Conservation (phyloP, 2,329 filamentous ascomycete genomes). For the Phialemoniopsis sp. region DNA sequence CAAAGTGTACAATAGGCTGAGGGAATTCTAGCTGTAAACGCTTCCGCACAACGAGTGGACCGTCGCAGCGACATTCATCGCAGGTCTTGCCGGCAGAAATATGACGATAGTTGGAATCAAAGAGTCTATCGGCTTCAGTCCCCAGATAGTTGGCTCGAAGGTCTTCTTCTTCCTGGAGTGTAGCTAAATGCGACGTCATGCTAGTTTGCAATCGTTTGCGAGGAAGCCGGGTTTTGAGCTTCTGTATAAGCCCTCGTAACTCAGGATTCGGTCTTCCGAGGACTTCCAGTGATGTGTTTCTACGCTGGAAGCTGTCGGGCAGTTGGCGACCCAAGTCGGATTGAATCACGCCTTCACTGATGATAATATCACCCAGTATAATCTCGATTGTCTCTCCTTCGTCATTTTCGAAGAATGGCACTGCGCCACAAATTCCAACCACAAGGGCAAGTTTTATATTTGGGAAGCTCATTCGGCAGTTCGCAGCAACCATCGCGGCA, state of each 20-base stretch:
- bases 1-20: conserved; percentile 8
- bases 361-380: conserved; percentile 16
- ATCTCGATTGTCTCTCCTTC: conserved; percentile 6
- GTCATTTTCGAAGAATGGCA: conserved; percentile 5
- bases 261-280: conserved; percentile 9
- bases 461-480: conserved; percentile 10
- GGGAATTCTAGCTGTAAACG: conserved; percentile 3
- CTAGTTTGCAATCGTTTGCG: conserved; percentile 5
- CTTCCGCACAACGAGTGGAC: conserved; percentile 3
- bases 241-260: conserved; percentile 5
- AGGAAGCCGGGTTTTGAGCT: conserved; percentile 4
- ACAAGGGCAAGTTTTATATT: conserved; percentile 13
- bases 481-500: conserved; percentile 5
- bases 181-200: conserved; percentile 1
- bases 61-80: conserved; percentile 6
- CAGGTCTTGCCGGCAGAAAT: background rate
- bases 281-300: conserved; percentile 9
- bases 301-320: conserved; percentile 9
- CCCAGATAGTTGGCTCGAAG: conserved; percentile 8
- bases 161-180: background rate
- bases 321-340: conserved; percentile 15
- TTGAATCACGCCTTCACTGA: conserved; percentile 13
- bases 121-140: conserved; percentile 10
- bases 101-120: conserved; percentile 8
- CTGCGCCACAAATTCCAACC: conserved; percentile 16